A percentile compares a stretch with the other conserved stretches of the same genome.
Conservation (phyloP, 345 rosid species). For the Aquilaria sinensis region DNA sequence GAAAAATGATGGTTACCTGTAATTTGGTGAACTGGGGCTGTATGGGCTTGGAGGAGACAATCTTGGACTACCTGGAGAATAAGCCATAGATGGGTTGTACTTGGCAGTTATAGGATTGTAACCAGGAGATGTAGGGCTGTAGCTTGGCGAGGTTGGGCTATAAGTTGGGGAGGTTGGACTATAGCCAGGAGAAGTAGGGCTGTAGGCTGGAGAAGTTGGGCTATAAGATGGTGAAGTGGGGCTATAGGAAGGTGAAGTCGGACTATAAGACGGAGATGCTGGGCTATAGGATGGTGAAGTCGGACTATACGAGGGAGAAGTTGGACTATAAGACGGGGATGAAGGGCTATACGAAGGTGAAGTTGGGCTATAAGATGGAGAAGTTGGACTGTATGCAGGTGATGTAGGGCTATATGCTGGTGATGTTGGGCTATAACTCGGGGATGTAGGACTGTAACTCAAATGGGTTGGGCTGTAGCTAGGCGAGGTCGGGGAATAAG, state of each 20-base stretch:
- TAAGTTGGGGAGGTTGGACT: constrained; percentile 80
- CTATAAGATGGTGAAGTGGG: constrained; percentile 74
- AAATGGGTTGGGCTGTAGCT: constrained; percentile 66
- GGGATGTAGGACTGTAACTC: constrained; percentile 75
- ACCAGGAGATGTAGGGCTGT: constrained; percentile 75
- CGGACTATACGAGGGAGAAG: constrained; percentile 79
- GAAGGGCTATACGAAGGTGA: constrained; percentile 76
- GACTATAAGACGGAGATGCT: constrained; percentile 76
- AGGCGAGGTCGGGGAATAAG: constrained; percentile 69
- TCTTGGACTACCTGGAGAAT: constrained; percentile 55
- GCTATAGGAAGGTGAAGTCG: constrained; percentile 82
- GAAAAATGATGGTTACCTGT: constrained; percentile 38
- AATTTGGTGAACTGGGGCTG: constrained; percentile 89
- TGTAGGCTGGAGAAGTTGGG: constrained; percentile 73
- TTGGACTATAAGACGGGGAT: constrained; percentile 65
- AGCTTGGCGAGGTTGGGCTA: constrained; percentile 81
- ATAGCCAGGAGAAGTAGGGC: constrained; percentile 80
- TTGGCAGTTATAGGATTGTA: constrained; percentile 72
- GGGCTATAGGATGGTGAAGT: constrained; percentile 87
- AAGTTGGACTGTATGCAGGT: constrained; percentile 74
- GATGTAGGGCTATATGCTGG: constrained; percentile 83
- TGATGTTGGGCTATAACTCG: constrained; percentile 74
- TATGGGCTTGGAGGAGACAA: constrained; percentile 77
- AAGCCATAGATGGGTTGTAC: constrained; percentile 59
- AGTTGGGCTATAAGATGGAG: constrained; percentile 70